Base-by-base conservation (phyloP, 2,329 filamentous ascomycete species). In the Calonectria fujianensis region DNA sequence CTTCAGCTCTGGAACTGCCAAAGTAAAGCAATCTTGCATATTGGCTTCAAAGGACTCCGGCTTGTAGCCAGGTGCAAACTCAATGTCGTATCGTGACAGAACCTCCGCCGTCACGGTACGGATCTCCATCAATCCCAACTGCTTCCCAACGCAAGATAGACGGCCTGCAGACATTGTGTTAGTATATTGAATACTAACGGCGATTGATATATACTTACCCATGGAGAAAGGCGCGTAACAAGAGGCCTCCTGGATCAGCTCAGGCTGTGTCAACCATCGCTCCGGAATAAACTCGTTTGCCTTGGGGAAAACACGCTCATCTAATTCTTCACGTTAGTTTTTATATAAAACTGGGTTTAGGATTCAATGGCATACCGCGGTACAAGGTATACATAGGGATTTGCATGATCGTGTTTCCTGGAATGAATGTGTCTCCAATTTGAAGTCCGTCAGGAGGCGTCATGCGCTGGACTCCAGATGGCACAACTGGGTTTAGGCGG, bases 401-500 rank as follows among this genome's bases (percentile, higher is more conserved):
- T 10, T 81, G 80, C 14, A 87, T 77, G 16, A 84, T 81, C 6
- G 80, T 83, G 54, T 83, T 79, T 1, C 85, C 85, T 0, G 85
- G 85, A 24, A 87, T 82, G 51, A 82, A 84, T 0, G 67, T 76
- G 1, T 82, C 80, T 1, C 79, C 84, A 10, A 88, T 79, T 2
- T 75, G 74, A n/a, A 85, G 70, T 8, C 86, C 86, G 64, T 85
- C 82, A 0, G 83, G 81, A 0, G 85, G 85, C 2, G 85, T 86
- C 24, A 82, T 74, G 3, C 85, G 77, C 52, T 82, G 80, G 7
- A 83, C 51, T 7, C 82, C 84, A 7, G 80, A 79, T 0, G 83
- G 83, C 2, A 85, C 81, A 7, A 85, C 78, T 3, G 85, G 84
- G 71, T 84, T 79, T 4, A 87, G 76, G 0, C 85, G 79, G 37